phyloP scores from a whole-genome alignment of 352 stramenopile species.

The Thraustochytrium sp. region DNA sequence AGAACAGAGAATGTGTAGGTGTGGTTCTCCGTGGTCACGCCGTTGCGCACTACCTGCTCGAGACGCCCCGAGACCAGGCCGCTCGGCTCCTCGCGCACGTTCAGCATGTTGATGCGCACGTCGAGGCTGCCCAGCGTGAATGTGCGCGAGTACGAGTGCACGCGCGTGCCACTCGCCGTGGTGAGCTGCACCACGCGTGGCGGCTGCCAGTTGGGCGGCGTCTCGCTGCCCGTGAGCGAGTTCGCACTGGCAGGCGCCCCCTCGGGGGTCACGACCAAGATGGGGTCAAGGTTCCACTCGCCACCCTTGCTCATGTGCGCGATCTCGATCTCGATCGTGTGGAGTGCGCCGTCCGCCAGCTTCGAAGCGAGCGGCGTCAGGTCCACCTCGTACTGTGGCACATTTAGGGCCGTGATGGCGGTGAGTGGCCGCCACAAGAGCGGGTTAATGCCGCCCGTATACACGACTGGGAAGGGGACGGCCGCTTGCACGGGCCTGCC shows the following conservation, averaged over 20 bases:
- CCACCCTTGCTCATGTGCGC: neutral
- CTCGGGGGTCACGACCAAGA: neutral
- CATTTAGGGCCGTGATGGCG: neutral
- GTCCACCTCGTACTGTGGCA: neutral
- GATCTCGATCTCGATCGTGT: neutral
- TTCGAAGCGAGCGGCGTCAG: neutral
- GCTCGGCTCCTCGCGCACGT: neutral
- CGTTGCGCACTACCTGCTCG: neutral
- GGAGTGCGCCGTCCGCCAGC: neutral
- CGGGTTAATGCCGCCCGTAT: conserved; percentile 5
- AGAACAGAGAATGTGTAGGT: neutral
- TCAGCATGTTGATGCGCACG: neutral
- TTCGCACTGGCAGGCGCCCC: too few species aligned
- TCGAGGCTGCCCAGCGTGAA: neutral
- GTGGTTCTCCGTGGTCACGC: neutral
- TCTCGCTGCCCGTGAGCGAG: too few species aligned
- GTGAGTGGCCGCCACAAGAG: neutral
- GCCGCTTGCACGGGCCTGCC: neutral
- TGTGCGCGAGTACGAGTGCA: neutral
- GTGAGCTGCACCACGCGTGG: neutral
- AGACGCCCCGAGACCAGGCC: neutral
- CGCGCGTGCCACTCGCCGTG: neutral
- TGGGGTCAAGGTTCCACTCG: neutral
- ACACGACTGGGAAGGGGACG: neutral
- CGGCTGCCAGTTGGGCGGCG: too few species aligned